Evolutionary conservation across 345 rosid genomes (phyloP), one percentile per base, ranked within the genome.

Genomic region (Eucalyptus victrix): DNA sequence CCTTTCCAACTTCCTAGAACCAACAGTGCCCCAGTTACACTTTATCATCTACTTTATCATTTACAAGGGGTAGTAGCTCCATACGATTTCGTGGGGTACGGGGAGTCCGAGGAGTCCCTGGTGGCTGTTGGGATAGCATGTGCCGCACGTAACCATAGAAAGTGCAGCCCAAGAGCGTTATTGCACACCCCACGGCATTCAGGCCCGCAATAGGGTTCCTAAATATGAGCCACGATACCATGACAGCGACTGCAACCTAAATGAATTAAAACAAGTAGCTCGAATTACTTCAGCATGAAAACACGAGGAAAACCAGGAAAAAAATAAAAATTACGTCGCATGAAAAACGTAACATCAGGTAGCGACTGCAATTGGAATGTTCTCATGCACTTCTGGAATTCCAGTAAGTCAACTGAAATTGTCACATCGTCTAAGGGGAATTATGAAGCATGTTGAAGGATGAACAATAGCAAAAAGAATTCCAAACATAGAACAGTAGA

Each of bases 81-180:
- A 95, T 95, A 89, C 91, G 92, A 92, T 87, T 95, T 90, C 96
- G 95, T 5, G 99, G 98, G 19, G 99, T 96, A 87, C 97, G 93
- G 47, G 99, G 99, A 15, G 99, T 97, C 88, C 98, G 90, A 67
- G 99, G 99, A 67, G 98, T 96, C 88, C 98, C 97, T 3, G 96
- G 93, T 3, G 97, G 92, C 91, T 95, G 99, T 86, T 97, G 99
- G 19, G 98, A 93, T 19, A 98, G 95, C 96, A 90, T 91, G 91
- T 98, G 99, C 89, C 99, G 93, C 76, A 97, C 96, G 32, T 97
- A 98, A 51, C 99, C 99, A 32, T 98, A 98, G 91, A 97, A 97
- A 3, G 99, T 98, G 92, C 99, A 98, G 18, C 99, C 99, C 86
- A 94, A 87, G 37, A 98, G 98, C 13, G 99, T 98, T 17, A 98